Conservation (phyloP, 129 eudicot species). For the Scalesia atractyloides region DNA sequence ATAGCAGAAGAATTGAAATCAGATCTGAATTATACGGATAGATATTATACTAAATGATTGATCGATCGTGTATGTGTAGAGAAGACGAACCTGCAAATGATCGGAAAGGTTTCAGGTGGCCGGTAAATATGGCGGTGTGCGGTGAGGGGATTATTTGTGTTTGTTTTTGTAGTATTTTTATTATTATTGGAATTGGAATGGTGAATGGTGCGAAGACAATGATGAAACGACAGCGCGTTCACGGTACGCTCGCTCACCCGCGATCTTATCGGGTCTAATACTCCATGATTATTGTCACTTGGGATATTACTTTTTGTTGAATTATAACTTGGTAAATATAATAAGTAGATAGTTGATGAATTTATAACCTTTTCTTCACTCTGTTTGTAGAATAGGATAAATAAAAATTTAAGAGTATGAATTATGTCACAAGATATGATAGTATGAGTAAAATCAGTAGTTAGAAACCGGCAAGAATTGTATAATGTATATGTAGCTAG, state of each 20-base stretch:
- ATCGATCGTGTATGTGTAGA: conserved; percentile 1
- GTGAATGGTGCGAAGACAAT: background rate
- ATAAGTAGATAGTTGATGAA: too few species aligned
- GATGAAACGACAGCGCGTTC: conserved; percentile 11
- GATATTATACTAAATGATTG: background rate
- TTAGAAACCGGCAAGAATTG: too few species aligned
- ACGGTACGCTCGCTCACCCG: background rate
- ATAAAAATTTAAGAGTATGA: too few species aligned
- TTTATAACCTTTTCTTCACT: too few species aligned
- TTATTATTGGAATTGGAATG: conserved; percentile 22
- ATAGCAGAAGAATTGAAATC: background rate
- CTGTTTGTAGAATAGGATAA: too few species aligned
- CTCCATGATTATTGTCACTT: background rate
- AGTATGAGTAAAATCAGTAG: too few species aligned
- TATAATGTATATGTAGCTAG: too few species aligned
- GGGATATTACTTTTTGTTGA: background rate
- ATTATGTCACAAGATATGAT: too few species aligned
- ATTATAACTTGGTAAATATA: too few species aligned
- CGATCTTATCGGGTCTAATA: background rate
- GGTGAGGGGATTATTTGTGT: conserved; percentile 13
- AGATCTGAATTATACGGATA: conserved; percentile 12
- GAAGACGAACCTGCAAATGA: conserved; percentile 28
- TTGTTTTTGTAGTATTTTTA: conserved; percentile 6
- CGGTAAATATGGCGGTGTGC: conserved; percentile 32
- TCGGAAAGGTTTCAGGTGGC: conserved; percentile 9